phyloP scores from a whole-genome alignment of 345 rosid species.

The Rubroshorea leprosula region DNA sequence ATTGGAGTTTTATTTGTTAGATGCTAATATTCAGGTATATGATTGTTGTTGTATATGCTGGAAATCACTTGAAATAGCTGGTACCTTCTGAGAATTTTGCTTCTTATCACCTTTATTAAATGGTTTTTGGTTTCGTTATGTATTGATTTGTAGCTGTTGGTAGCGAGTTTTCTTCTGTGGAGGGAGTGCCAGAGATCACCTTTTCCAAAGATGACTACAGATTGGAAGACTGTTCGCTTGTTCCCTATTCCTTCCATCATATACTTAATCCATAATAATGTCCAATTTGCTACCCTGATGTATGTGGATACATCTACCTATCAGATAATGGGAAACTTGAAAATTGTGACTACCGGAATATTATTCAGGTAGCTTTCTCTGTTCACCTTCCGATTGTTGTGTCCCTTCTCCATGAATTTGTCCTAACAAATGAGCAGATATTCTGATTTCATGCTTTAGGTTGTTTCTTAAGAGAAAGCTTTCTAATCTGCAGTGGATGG shows the following conservation, averaged over 20 bases:
- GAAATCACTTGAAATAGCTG: not conserved
- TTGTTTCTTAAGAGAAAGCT: constrained; percentile 52
- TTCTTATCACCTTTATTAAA: not conserved
- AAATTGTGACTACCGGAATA: constrained; percentile 81
- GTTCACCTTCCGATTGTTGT: not conserved
- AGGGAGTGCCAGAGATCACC: constrained; percentile 46
- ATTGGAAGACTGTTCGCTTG: constrained; percentile 79
- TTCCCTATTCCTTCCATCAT: constrained; percentile 85
- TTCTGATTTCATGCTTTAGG: constrained; percentile 25
- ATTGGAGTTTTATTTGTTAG: not conserved
- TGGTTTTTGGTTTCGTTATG: constrained; percentile 44
- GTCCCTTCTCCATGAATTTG: not conserved
- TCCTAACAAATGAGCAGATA: not conserved
- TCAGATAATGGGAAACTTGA: constrained; percentile 95
- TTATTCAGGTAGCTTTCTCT: constrained; percentile 56
- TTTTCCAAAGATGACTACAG: constrained; percentile 65
- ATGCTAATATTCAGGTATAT: not conserved
- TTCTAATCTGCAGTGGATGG: constrained; percentile 68
- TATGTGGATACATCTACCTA: constrained; percentile 90
- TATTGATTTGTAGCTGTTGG: constrained; percentile 45
- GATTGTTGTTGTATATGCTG: not conserved
- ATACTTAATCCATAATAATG: constrained; percentile 84
- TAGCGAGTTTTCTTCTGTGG: constrained; percentile 82
- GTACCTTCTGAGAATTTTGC: not conserved
- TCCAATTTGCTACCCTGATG: constrained; percentile 83